These are phyloP conservation scores for Mallotus nudiflorus DNA, from an alignment of 345 rosid genomes.

Conservation along the genomic window DNA sequence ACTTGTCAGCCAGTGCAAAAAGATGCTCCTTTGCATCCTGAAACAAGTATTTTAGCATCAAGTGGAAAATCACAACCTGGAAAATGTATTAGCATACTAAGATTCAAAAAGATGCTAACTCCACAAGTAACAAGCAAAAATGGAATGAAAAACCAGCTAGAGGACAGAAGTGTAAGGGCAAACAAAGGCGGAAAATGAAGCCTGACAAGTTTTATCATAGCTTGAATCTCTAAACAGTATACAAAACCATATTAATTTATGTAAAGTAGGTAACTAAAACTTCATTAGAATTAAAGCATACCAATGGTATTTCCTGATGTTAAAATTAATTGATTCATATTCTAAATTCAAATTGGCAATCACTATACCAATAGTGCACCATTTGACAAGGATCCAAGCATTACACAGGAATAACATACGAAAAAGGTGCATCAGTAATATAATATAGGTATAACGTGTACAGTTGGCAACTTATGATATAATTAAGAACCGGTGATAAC, in stretches of 20 bases:
- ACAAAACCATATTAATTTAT: not conserved
- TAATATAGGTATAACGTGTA: too few relatives aligned
- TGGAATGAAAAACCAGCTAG: not conserved
- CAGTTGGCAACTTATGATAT: not conserved
- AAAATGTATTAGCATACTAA: too few relatives aligned
- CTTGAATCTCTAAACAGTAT: not conserved
- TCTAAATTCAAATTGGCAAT: not conserved
- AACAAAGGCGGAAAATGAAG: not conserved
- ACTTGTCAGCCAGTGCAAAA: slow-evolving; percentile 87
- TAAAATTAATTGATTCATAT: not conserved
- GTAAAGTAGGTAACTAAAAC: not conserved
- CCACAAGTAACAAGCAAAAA: not conserved
- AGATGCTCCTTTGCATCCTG: slow-evolving; percentile 99
- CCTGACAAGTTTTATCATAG: not conserved
- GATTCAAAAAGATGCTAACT: not conserved
- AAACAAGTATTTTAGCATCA: slow-evolving; percentile 6
- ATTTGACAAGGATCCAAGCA: not conserved
- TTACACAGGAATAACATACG: not conserved
- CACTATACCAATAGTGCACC: not conserved
- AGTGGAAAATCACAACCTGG: not conserved
- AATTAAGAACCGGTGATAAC: not conserved
- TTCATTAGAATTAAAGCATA: not conserved
- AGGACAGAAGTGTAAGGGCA: not conserved
- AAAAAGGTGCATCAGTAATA: not conserved
- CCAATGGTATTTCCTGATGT: not conserved